Evolutionary conservation across 805 yeast genomes (phyloP), one percentile per base, ranked within the genome.

Genomic region (Debaryomyces castellii): DNA sequence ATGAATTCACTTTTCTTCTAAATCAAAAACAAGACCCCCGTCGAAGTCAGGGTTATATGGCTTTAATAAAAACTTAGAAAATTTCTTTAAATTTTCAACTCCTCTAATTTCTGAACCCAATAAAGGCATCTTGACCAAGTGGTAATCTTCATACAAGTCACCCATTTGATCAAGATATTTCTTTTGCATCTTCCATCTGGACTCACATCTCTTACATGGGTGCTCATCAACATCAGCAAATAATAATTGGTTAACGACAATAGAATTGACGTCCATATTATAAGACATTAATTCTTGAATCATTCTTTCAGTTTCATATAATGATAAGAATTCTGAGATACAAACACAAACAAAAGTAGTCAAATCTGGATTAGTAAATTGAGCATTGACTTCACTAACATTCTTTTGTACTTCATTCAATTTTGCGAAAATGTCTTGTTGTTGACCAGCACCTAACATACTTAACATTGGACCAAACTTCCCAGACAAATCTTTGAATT

Each of bases 321-420:
- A 75, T 1, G 98, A 91, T 62, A 94, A 77, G 69, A 94, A 94
- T 72, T 94, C 99, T 40, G 97, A 89, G 54, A 94, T 94, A 70
- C 99, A 94, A 37, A 94, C 99, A 71, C 97, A 94, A 25, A 94
- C 87, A 59, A 87, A 87, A 0, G 99, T 94, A 16, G 99, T 94
- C 60, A 94, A 74, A 51, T 94, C 97, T 2, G 99, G 97, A 66
- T 94, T 83, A 56, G 95, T 90, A 74, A 94, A 94, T 66, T 94
- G 99, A 54, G 85, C 85, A 69, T 89, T 94, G 50, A 92, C 96
- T 63, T 89, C 95, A 39, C 82, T 74, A 20, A 94, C 96, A 52
- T 85, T 82, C 49, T 77, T 82, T 52, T 94, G 88, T 47, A 90
- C 80, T 55, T 87, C 95, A 48, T 81, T 83, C 58, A 92, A 76